Evolutionary conservation across 2,329 filamentous ascomycete species (phyloP).

Genomic region (Pyricularia grisea): DNA sequence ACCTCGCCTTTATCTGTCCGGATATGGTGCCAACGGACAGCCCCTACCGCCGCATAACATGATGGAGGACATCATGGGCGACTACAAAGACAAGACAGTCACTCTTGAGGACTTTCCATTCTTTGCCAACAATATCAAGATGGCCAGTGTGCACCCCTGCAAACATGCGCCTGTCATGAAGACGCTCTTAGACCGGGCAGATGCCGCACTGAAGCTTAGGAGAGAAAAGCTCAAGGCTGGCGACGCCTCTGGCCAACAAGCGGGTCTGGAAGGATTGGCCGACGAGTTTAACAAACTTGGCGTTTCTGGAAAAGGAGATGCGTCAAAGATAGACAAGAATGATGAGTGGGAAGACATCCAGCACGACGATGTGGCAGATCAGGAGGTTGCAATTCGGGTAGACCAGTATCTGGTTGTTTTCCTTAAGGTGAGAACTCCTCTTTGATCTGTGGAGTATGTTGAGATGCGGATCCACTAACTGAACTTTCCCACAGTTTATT

Average conservation of each 20-base stretch:
- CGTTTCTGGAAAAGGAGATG: constrained; percentile 20
- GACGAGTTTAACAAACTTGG: constrained; percentile 66
- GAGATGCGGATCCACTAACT: neutral
- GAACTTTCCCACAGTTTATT: constrained; percentile 48
- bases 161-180: constrained; percentile 99
- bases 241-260: constrained; percentile 3
- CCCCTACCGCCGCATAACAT: constrained; percentile 24
- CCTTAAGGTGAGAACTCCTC: constrained; percentile 54
- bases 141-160: constrained; percentile 94
- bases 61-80: constrained; percentile 29
- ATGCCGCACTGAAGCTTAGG: constrained; percentile 82
- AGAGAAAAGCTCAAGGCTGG: constrained; percentile 61
- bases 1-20: constrained; percentile 87
- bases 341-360: constrained; percentile 60
- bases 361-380: constrained; percentile 52
- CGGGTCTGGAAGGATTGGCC: constrained; percentile 76
- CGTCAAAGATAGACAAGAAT: constrained; percentile 37
- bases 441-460: neutral
- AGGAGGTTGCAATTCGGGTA: constrained; percentile 75
- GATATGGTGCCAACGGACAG: constrained; percentile 70
- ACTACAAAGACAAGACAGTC: constrained; percentile 66
- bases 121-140: constrained; percentile 85
- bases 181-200: constrained; percentile 86
- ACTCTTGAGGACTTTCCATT: constrained; percentile 97
- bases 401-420: constrained; percentile 85